A percentile compares a stretch with the other conserved stretches of the same genome.
Evolutionary conservation across 352 stramenopile species (phyloP).

Genomic region (Globisporangium orthogonon): DNA sequence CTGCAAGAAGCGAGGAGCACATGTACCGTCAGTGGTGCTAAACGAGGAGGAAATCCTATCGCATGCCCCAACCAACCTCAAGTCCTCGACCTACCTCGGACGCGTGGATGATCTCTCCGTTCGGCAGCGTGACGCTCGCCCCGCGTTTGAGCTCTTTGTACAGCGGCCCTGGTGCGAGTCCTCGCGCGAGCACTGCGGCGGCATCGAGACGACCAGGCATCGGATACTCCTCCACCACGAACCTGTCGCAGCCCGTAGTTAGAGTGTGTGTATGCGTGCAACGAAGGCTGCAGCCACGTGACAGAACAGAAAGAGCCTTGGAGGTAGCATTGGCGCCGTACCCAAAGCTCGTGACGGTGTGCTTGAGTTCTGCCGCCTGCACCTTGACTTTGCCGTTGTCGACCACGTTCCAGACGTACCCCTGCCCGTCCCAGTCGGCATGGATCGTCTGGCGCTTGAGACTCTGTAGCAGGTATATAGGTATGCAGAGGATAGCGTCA

Average conservation of each 20-base stretch:
- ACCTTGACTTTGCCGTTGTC: conserved; percentile 66
- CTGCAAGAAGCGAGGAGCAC: conserved; percentile 11
- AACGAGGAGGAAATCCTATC: too few relatives aligned
- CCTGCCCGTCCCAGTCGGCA: conserved; percentile 46
- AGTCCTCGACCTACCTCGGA: conserved; percentile 43
- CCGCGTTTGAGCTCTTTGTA: conserved; percentile 90
- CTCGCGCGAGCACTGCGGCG: conserved; percentile 67
- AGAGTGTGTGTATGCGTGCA: background rate
- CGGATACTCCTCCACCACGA: conserved; percentile 72
- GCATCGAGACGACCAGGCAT: conserved; percentile 82
- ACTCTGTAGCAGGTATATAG: background rate
- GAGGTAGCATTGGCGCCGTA: conserved; percentile 15
- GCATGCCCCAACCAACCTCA: too few relatives aligned
- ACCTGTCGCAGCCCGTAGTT: conserved; percentile 21
- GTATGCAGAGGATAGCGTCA: too few relatives aligned
- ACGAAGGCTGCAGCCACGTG: background rate
- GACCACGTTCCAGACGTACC: conserved; percentile 60
- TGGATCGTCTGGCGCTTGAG: conserved; percentile 50
- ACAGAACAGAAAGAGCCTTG: too few relatives aligned
- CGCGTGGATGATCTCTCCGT: conserved; percentile 66
- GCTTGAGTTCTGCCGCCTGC: conserved; percentile 55
- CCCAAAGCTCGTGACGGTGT: conserved; percentile 78
- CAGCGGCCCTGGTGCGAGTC: conserved; percentile 83
- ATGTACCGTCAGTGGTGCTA: background rate
- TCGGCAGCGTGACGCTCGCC: conserved; percentile 72